Evolutionary conservation across 139 green algal species (phyloP).

Genomic region (Volvox africanus): DNA sequence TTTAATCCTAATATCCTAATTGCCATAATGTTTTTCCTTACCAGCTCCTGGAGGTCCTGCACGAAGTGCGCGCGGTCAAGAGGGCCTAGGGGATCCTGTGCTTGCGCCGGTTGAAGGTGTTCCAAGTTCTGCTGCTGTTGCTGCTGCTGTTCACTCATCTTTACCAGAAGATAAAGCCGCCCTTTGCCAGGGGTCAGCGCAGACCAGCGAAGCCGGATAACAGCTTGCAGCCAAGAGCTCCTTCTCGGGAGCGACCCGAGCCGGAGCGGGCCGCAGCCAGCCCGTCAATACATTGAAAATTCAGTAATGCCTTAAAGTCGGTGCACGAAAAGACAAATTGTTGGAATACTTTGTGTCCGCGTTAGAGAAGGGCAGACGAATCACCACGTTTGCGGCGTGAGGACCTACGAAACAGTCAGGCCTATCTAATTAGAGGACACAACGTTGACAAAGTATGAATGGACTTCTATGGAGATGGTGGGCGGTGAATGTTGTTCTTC

Average conservation of each 20-base stretch:
- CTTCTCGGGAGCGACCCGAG: slow-evolving; percentile 1
- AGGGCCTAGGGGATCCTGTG: neutral
- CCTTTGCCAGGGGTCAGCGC: neutral
- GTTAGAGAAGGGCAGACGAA: neutral
- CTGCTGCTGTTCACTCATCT: slow-evolving; percentile 14
- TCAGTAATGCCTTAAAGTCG: neutral
- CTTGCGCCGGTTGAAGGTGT: neutral
- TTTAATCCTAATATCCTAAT: neutral
- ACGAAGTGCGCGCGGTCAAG: slow-evolving; percentile 19
- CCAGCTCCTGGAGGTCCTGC: slow-evolving; percentile 26
- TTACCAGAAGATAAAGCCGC: neutral
- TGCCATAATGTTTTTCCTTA: neutral
- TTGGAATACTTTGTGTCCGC: neutral
- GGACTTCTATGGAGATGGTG: neutral
- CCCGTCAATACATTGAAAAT: neutral
- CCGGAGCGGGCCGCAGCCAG: slow-evolving; percentile 3
- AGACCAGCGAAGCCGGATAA: neutral
- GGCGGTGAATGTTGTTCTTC: neutral
- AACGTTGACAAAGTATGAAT: no score
- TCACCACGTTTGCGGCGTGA: neutral
- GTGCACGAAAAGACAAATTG: neutral
- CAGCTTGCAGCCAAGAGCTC: neutral
- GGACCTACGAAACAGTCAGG: neutral
- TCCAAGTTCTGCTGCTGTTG: slow-evolving; percentile 4
- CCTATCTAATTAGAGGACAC: neutral